Conservation (phyloP, 371 early-diverging fungal species). For the Phascolomyces articulosus region DNA sequence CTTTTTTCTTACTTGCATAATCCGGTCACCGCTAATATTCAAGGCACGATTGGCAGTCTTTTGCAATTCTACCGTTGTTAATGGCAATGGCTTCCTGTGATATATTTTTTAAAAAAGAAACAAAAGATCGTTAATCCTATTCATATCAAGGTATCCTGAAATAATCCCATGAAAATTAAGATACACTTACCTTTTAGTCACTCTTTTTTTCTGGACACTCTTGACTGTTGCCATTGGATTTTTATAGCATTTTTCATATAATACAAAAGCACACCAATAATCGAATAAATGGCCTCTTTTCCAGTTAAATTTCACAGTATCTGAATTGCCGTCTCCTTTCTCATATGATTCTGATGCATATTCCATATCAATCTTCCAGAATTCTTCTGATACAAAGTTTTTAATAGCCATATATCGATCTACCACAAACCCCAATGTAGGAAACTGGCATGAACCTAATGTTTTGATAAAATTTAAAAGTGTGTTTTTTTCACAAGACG, state of each 20-base stretch:
- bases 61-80: constrained; percentile 96
- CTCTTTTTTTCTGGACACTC: constrained; percentile 62
- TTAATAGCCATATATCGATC: constrained; percentile 82
- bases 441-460: constrained; percentile 97
- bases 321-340: constrained; percentile 18
- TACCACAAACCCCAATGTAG: constrained; percentile 99
- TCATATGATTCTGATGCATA: constrained; percentile 34
- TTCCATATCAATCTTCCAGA: constrained; percentile 88
- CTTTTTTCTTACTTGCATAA: constrained; percentile 74
- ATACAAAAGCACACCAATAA: constrained; percentile 62
- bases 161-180: no score
- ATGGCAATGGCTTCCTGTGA: constrained; percentile 84
- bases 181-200: constrained; percentile 73
- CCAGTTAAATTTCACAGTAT: constrained; percentile 76
- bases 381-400: constrained; percentile 89
- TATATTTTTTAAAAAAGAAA: no score
- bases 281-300: constrained; percentile 78
- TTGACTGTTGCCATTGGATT: constrained; percentile 65
- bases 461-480: no score
- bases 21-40: constrained; percentile 75
- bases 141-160: no score
- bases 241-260: constrained; percentile 77
- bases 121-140: no score
- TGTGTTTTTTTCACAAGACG: not conserved
- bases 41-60: constrained; percentile 80